Evolutionary conservation across 2,329 filamentous ascomycete genomes (phyloP).

Genomic region (Clarireedia homoeocarpa): DNA sequence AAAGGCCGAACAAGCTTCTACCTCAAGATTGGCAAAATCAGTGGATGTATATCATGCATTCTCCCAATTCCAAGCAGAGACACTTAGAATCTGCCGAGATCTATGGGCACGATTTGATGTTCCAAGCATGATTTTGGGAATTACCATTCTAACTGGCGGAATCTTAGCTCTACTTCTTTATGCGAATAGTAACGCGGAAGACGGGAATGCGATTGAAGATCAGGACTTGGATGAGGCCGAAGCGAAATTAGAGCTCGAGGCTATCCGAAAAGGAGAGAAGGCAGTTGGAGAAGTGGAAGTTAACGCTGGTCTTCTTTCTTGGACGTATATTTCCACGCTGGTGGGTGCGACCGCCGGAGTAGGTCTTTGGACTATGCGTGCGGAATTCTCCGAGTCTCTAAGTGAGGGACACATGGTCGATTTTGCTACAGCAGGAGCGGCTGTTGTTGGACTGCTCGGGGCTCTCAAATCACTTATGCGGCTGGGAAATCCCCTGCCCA

Average conservation of each 20-base stretch:
- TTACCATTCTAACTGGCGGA: slow-evolving; percentile 60
- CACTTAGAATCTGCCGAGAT: slow-evolving; percentile 68
- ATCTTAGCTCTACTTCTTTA: slow-evolving; percentile 67
- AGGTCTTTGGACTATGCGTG: slow-evolving; percentile 15
- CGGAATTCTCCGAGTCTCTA: neutral
- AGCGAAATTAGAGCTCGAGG: slow-evolving; percentile 45
- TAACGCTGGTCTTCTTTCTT: slow-evolving; percentile 18
- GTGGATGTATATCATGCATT: slow-evolving; percentile 50
- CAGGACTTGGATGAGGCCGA: slow-evolving; percentile 54
- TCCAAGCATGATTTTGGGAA: slow-evolving; percentile 73
- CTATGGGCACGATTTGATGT: slow-evolving; percentile 93
- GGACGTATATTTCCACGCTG: slow-evolving; percentile 20
- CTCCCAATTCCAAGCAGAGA: slow-evolving; percentile 67
- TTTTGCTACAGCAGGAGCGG: slow-evolving; percentile 17
- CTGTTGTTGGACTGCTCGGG: slow-evolving; percentile 29
- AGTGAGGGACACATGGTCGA: slow-evolving; percentile 16
- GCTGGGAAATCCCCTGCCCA: slow-evolving; percentile 52
- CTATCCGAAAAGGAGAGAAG: slow-evolving; percentile 19
- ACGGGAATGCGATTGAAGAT: slow-evolving; percentile 46
- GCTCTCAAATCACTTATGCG: slow-evolving; percentile 31
- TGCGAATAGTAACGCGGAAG: slow-evolving; percentile 50
- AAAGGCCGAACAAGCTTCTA: slow-evolving; percentile 33
- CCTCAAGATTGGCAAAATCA: slow-evolving; percentile 31
- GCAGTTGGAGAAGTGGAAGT: slow-evolving; percentile 19
- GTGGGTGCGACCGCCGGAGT: slow-evolving; percentile 20